phyloP scores from a whole-genome alignment of 176 grass and related monocot species.

The Oryza punctata region DNA sequence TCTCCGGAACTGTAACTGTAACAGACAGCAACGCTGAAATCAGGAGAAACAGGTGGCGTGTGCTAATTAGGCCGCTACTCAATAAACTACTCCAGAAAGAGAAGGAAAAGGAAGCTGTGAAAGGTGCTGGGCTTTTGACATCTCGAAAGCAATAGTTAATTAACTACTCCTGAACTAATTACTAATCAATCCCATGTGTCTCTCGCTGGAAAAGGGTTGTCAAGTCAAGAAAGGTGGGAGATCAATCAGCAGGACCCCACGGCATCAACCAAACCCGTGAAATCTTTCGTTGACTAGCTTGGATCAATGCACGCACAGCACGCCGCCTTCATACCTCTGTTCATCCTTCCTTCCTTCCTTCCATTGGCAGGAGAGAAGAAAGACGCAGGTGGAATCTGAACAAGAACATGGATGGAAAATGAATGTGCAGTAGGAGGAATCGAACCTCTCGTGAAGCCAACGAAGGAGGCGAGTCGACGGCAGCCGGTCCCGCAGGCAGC shows the following conservation, averaged over 20 bases:
- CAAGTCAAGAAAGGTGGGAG: constrained; percentile 29
- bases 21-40: background rate
- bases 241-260: constrained; percentile 29
- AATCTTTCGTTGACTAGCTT: constrained; percentile 4
- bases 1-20: background rate
- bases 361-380: background rate
- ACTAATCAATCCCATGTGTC: background rate
- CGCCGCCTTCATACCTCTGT: background rate
- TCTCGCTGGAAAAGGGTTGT: constrained; percentile 8
- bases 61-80: constrained; percentile 31
- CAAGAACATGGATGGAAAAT: background rate
- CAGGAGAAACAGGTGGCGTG: constrained; percentile 33
- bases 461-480: background rate
- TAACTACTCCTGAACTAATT: constrained; percentile 1
- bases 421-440: background rate
- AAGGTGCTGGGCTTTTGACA: constrained; percentile 45
- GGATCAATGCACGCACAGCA: background rate
- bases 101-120: background rate
- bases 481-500: no score
- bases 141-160: constrained; percentile 18
- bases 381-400: background rate
- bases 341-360: background rate
- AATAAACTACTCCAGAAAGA: background rate
- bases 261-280: background rate
- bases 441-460: background rate